Base-by-base conservation (phyloP, 2,329 filamentous ascomycete genomes). In the Zymoseptoria brevis region DNA sequence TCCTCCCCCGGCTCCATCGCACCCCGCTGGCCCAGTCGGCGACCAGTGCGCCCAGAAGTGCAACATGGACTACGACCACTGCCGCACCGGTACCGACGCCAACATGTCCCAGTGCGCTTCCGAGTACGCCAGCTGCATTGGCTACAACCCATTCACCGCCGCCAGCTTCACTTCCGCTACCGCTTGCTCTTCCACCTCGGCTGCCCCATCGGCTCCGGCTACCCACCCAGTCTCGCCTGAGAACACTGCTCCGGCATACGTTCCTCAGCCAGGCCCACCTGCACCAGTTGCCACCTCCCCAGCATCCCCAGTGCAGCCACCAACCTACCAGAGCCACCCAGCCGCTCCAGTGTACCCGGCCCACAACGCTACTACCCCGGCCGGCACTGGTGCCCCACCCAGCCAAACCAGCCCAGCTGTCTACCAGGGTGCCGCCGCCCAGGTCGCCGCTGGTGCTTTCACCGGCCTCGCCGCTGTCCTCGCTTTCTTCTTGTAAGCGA, bases 91-190 rank as follows among this genome's bases (percentile, higher is more conserved):
- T 19, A 48, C 54, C 21, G 52, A 62, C 50, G 57, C 60, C 21
- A 62, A 62, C 54, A 29, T 50, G 19, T 26, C 61, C 21, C 24
- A 54, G n/a, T 62, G 61, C 35, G 61, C 61, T 16, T 30, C 56
- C 30, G 30, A 62, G 41, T 62, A 57, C 54, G 61, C 61, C 11
- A 29, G 50, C 26, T 62, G 61, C 56, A 16, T 62, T 3, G 61
- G 61, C 11, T 61, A 62, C 61, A 62, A 58, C 49, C 60, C 57
- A 24, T 62, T 60, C 55, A 41, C 54, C 30, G 35, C 1, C 35
- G 6, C 35, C 1, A n/a, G 13, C 11, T 45, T 45, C 13, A 45
- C 4, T 1, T 45, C 35, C 35, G 35, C 35, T 16, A 45, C 35
- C 16, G 35, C 35, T 11, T 45, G 35, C 35, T 45, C 35, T n/a